Conservation (phyloP, 495 filamentous ascomycete species). For the Evansstolkia leycettana region DNA sequence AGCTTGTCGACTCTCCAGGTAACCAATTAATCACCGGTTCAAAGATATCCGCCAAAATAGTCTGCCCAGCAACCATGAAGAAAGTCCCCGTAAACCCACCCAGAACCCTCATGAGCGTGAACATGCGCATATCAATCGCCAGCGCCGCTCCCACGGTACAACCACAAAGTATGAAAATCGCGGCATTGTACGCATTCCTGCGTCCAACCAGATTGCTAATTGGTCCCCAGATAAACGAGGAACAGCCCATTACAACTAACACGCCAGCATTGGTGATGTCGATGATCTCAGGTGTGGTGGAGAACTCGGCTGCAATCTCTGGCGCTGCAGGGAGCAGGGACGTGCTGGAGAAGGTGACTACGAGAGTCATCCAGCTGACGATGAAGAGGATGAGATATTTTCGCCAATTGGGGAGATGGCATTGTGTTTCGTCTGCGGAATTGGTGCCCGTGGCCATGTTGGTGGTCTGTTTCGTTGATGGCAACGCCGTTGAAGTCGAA, state of each 20-base stretch:
- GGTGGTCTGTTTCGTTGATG: too few species aligned
- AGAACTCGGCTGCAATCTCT: conserved; percentile 28
- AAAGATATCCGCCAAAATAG: conserved; percentile 34
- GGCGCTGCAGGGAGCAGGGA: conserved; percentile 29
- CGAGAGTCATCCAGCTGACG: conserved; percentile 31
- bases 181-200: conserved; percentile 21
- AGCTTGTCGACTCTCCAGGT: neutral
- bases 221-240: conserved; percentile 41
- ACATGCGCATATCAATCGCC: conserved; percentile 22
- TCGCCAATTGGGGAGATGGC: conserved; percentile 23
- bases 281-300: conserved; percentile 23
- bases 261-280: conserved; percentile 38
- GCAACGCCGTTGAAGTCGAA: too few species aligned
- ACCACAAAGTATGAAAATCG: conserved; percentile 23
- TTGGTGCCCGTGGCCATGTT: too few species aligned
- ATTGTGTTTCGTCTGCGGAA: neutral
- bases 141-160: conserved; percentile 24
- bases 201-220: conserved; percentile 26
- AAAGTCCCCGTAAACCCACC: conserved; percentile 31
- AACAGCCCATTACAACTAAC: conserved; percentile 44
- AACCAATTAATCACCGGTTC: conserved; percentile 21
- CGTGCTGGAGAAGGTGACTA: conserved; percentile 31
- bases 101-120: conserved; percentile 28
- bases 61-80: conserved; percentile 37
- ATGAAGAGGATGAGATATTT: conserved; percentile 32